Conservation (phyloP, 495 filamentous ascomycete genomes). For the Astrothelium macrocarpum region DNA sequence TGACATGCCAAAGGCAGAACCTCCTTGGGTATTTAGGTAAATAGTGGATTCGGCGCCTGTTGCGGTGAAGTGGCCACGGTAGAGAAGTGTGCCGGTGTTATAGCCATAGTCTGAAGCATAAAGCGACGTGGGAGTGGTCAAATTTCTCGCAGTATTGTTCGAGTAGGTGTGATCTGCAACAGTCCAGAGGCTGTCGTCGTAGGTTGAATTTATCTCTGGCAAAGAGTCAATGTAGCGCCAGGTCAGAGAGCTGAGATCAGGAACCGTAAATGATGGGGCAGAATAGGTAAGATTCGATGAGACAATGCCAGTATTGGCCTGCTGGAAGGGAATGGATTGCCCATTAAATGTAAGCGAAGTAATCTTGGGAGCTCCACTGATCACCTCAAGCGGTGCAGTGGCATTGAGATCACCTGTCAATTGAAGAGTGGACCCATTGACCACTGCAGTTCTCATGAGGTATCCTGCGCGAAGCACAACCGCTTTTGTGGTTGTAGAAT, state of each 20-base stretch:
- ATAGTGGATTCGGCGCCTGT: slow-evolving; percentile 51
- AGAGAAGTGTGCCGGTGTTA: slow-evolving; percentile 57
- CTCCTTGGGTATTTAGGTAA: slow-evolving; percentile 51
- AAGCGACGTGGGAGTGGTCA: slow-evolving; percentile 54
- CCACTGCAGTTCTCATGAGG: slow-evolving; percentile 55
- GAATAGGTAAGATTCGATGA: slow-evolving; percentile 43
- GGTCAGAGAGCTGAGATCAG: slow-evolving; percentile 44
- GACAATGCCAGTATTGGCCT: slow-evolving; percentile 45
- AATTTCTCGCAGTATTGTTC: slow-evolving; percentile 45
- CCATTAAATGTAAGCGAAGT: slow-evolving; percentile 53
- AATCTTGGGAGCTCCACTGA: slow-evolving; percentile 47
- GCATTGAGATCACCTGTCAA: slow-evolving; percentile 64
- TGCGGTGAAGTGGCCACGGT: slow-evolving; percentile 62
- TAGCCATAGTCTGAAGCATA: slow-evolving; percentile 68
- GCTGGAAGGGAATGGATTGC: slow-evolving; percentile 30
- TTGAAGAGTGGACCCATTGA: slow-evolving; percentile 42
- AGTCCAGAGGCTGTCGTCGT: slow-evolving; percentile 61
- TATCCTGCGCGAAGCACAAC: slow-evolving; percentile 62
- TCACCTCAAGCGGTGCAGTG: slow-evolving; percentile 56
- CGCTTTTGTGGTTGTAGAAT: background rate
- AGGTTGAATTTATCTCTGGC: slow-evolving; percentile 53
- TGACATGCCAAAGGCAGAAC: slow-evolving; percentile 35
- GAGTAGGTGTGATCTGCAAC: slow-evolving; percentile 44
- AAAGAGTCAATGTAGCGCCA: slow-evolving; percentile 67
- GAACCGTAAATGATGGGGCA: slow-evolving; percentile 45